Base-by-base conservation (phyloP, 345 rosid species). In the Arabidopsis suecica region DNA sequence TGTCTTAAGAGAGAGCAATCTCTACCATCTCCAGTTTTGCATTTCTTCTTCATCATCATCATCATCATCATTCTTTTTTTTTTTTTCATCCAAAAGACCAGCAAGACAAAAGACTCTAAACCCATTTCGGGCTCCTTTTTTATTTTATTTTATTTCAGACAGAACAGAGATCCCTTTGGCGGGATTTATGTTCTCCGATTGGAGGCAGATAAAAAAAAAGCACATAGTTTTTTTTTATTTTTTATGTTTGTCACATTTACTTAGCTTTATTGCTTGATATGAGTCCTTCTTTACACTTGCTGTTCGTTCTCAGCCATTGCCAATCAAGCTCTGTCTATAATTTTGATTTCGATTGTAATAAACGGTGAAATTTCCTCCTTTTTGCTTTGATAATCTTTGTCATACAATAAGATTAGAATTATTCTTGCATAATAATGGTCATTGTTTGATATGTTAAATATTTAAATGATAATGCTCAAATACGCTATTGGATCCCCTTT, bases 21-120 rank as follows among this genome's bases (percentile, higher is more conserved):
- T 64, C 61, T 72, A 48, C 62, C 80, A 71, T 77, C 80, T 57
- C 80, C 80, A 77, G 62, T 77, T 77, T 77, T 77, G 72, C 72
- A 71, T 77, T 22, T 64, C 38, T 14, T 56, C 72, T 3, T 38
- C 40, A n/a, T 45, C 30, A 10, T 51, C 34, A 18, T 68, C 28
- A 22, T 12, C 40, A n/a, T 47, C 30, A 10, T 51, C 25, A 13
- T 68, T 18, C 10, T 12, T 42, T 10, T 25, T 28, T 33, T 12
- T 8, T 54, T 32, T 22, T 40, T 18, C 71, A 62, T 76, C 53
- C 50, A 37, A 36, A 16, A 54, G 72, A 71, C 62, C 23, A 51
- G 5, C 32, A 28, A 69, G 44, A 61, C 47, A 44, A 11, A 70
- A 67, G 67, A 63, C 42, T 16, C 42, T 16, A 53, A 69, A 28